Conservation (phyloP, 129 eudicot species). For the Centaurea solstitialis region DNA sequence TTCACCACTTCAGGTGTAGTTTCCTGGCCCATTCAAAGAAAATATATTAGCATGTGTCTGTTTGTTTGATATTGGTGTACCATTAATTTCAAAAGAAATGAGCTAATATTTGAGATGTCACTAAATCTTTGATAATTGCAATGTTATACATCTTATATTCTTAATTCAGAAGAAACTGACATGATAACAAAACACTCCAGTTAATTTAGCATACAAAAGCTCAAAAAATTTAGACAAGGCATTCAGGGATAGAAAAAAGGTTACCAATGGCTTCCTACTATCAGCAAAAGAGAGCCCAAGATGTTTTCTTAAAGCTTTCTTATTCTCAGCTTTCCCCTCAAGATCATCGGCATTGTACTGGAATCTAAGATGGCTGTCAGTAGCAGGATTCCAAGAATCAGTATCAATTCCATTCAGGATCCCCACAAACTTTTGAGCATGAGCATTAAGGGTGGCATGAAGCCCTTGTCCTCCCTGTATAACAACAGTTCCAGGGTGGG, state of each 20-base stretch:
- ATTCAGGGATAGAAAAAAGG: conserved; percentile 8
- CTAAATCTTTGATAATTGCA: not conserved
- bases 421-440: conserved; percentile 91
- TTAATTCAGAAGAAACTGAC: not conserved
- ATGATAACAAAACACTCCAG: conserved; percentile 3
- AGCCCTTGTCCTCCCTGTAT: conserved; percentile 92
- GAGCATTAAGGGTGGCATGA: conserved; percentile 75
- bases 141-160: not conserved
- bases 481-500: conserved; percentile 5
- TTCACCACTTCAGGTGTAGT: not conserved
- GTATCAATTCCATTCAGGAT: conserved; percentile 95
- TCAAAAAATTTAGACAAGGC: not conserved
- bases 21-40: not conserved
- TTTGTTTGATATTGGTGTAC: not conserved
- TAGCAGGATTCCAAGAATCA: conserved; percentile 96
- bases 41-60: not conserved
- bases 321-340: conserved; percentile 77
- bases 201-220: not conserved
- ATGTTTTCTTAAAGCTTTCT: conserved; percentile 67
- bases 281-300: conserved; percentile 70
- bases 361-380: conserved; percentile 70
- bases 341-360: conserved; percentile 74
- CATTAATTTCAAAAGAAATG: not conserved
- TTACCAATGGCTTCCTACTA: conserved; percentile 71
- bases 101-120: not conserved